A percentile compares a stretch with the other conserved stretches of the same genome.
These are phyloP conservation scores for Stereum hirsutum DNA, from an alignment of 1,284 basidiomycete species.

Conservation along the genomic window DNA sequence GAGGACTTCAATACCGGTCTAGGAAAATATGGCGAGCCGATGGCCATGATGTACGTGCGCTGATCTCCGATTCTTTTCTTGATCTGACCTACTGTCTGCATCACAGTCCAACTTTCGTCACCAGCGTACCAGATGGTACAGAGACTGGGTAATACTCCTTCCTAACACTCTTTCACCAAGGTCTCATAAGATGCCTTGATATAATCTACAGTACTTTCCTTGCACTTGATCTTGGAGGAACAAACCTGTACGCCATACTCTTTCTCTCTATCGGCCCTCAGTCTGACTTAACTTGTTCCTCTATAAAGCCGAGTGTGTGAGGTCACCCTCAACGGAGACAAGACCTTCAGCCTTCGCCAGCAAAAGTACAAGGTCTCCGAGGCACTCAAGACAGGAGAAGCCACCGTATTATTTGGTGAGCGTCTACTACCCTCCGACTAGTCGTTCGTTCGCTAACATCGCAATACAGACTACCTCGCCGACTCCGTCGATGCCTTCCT, in stretches of 20 bases:
- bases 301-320: constrained; percentile 85
- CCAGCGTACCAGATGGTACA: constrained; percentile 81
- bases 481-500: constrained; percentile 93
- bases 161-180: constrained; percentile 4
- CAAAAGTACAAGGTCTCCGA: constrained; percentile 94
- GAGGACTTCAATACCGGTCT: constrained; percentile 71
- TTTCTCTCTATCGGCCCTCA: background rate
- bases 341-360: constrained; percentile 83
- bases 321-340: constrained; percentile 82
- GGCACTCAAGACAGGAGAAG: constrained; percentile 83
- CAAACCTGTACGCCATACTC: constrained; percentile 70
- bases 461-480: constrained; percentile 80
- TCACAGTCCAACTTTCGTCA: constrained; percentile 79
- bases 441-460: background rate
- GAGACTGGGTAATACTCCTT: constrained; percentile 72
- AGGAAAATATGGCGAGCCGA: constrained; percentile 59
- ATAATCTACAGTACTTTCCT: constrained; percentile 73
- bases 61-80: background rate
- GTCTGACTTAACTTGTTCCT: constrained; percentile 3
- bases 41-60: constrained; percentile 81
- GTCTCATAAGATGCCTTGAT: constrained; percentile 1
- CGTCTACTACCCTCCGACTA: background rate
- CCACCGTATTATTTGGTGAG: constrained; percentile 74
- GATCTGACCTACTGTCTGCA: constrained; percentile 6
- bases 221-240: constrained; percentile 91